Percentiles rank a stretch among this genome's conserved stretches.
phyloP scores from a whole-genome alignment of 2,329 filamentous ascomycete genomes.

The Penicillium olsonii region DNA sequence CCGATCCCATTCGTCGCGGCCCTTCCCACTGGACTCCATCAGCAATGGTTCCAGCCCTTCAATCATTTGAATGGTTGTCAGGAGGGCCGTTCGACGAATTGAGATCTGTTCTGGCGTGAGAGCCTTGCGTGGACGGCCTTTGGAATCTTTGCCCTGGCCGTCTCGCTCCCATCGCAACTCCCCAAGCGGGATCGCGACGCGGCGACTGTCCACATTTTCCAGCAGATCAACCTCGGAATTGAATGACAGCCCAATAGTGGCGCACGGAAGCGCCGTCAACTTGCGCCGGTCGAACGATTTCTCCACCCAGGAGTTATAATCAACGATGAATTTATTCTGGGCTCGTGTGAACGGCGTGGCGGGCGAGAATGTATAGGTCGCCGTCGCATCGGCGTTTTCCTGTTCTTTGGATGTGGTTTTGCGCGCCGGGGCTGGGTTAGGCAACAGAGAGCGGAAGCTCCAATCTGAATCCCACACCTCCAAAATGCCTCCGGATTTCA shows the following conservation, averaged over 20 bases:
- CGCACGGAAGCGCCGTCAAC: constrained; percentile 74
- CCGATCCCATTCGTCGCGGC: constrained; percentile 85
- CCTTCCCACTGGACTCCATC: constrained; percentile 80
- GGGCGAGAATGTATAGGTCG: constrained; percentile 78
- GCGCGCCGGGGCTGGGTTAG: constrained; percentile 67
- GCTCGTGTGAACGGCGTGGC: constrained; percentile 80
- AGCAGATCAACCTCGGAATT: constrained; percentile 77
- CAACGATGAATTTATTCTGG: constrained; percentile 77
- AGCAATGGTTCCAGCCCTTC: constrained; percentile 82
- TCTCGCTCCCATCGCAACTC: constrained; percentile 87
- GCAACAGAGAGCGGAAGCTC: constrained; percentile 77
- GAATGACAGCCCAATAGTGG: constrained; percentile 72
- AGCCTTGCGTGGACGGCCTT: constrained; percentile 44
- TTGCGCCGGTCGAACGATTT: constrained; percentile 72
- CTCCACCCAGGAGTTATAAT: constrained; percentile 81
- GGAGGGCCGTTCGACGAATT: constrained; percentile 74
- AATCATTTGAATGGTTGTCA: constrained; percentile 79
- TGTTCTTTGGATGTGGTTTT: constrained; percentile 63
- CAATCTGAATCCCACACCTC: constrained; percentile 92
- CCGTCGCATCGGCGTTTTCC: constrained; percentile 66
- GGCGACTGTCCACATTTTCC: constrained; percentile 68
- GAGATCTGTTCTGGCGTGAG: constrained; percentile 71
- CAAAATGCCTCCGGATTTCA: constrained; percentile 75
- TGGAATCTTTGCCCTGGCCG: constrained; percentile 39
- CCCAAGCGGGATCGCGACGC: constrained; percentile 82